Conservation (phyloP, 2,329 filamentous ascomycete genomes). For the Alternaria panax region DNA sequence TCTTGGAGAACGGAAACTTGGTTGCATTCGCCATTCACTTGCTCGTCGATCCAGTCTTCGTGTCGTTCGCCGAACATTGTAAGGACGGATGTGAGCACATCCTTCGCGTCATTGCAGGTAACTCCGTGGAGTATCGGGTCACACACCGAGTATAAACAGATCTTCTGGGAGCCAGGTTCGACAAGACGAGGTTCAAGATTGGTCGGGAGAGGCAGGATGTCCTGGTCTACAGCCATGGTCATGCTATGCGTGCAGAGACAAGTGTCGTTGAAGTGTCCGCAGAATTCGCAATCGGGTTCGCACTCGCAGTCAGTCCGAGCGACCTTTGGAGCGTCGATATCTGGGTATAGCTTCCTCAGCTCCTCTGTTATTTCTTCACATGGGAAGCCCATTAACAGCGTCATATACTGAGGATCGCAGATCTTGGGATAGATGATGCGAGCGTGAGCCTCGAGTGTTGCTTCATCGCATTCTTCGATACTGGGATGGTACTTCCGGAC, state of each 20-base stretch:
- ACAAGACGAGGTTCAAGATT: not conserved
- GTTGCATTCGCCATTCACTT: not conserved
- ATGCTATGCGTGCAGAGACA: not conserved
- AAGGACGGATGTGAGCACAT: not conserved
- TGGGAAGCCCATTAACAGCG: constrained; percentile 4
- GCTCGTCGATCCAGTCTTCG: not conserved
- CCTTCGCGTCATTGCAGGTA: not conserved
- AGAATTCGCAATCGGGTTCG: not conserved
- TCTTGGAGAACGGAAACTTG: not conserved
- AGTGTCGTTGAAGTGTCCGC: not conserved
- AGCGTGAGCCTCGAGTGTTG: not conserved
- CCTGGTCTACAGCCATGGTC: not conserved
- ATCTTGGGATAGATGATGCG: constrained; percentile 2
- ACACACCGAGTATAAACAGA: constrained; percentile 5
- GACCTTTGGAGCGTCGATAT: not conserved
- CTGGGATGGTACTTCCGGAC: constrained; percentile 9
- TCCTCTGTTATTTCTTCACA: constrained; percentile 8
- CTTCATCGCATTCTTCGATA: constrained; percentile 7
- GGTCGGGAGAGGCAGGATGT: not conserved
- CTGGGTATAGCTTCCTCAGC: not conserved
- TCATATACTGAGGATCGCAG: constrained; percentile 5
- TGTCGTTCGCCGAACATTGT: not conserved
- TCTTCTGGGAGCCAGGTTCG: not conserved
- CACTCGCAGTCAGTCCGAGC: not conserved
- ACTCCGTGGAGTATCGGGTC: not conserved